These are phyloP conservation scores for Pulveroboletus frians DNA, from an alignment of 768 basidiomycete species.

Conservation along the genomic window DNA sequence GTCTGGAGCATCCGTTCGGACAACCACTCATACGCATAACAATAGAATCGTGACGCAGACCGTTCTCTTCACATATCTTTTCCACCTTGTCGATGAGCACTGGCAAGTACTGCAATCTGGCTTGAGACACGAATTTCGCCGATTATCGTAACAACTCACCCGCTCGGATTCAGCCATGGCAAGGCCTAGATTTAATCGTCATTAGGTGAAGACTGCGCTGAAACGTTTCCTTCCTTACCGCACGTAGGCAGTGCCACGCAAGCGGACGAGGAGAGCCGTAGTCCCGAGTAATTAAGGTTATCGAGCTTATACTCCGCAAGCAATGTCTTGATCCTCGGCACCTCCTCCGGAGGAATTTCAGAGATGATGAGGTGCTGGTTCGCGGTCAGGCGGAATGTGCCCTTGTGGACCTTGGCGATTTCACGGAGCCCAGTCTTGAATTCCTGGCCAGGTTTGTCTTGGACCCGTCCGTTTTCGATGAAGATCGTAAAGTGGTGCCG, in stretches of 20 bases:
- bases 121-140: conserved; percentile 29
- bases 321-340: conserved; percentile 72
- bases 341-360: conserved; percentile 69
- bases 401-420: conserved; percentile 93
- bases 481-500: conserved; percentile 89
- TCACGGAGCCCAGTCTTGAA: conserved; percentile 92
- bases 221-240: conserved; percentile 34
- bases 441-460: conserved; percentile 83
- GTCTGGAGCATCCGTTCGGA: conserved; percentile 89
- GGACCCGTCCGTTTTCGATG: conserved; percentile 97
- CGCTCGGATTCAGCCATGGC: conserved; percentile 79
- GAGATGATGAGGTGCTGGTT: conserved; percentile 93
- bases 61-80: conserved; percentile 89
- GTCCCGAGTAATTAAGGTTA: conserved; percentile 69
- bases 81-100: conserved; percentile 92
- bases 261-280: conserved; percentile 87
- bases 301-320: conserved; percentile 86
- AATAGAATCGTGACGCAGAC: conserved; percentile 89
- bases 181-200: conserved; percentile 37
- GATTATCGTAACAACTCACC: conserved; percentile 31
- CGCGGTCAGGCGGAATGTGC: conserved; percentile 85
- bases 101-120: conserved; percentile 70
- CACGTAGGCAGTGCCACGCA: conserved; percentile 98
- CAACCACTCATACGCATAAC: conserved; percentile 99
- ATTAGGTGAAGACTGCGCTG: not conserved